Evolutionary conservation across 805 yeast species (phyloP), one percentile per base, ranked within the genome.

Genomic region (Starmerella roubikii): DNA sequence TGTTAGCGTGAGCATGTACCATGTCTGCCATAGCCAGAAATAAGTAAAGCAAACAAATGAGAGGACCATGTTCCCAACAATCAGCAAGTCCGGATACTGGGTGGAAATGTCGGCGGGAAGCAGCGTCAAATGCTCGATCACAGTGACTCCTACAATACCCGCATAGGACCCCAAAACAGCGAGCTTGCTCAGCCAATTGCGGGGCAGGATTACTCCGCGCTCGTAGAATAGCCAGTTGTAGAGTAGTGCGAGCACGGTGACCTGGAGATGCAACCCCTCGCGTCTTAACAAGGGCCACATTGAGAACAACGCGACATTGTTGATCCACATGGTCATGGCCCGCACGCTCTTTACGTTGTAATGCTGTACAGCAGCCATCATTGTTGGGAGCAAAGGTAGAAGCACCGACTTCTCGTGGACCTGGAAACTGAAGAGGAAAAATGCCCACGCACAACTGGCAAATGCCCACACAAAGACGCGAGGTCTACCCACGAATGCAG

Each of bases 401-500:
- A 91, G 61, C 13, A 91, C 86, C 0, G 91, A 72, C 60, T 91
- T 91, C 60, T 91, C 97, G 56, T 91, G 98, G 4, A 91, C 97
- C 57, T 88, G 97, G 65, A 84, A 91, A 24, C 94, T 78, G 56
- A 91, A 91, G 38, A 91, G 64, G 57, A 68, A 91, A 54, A 91
- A 91, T 0, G 93, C 78, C 76, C 91, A 70, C 0, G 98, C 75
- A 41, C 88, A 75, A 0, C 83, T 76, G 1, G 85, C 73, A 37
- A 91, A 69, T 1, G 86, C 83, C 74, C 85, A 83, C 0, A 78
- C 35, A 36, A 65, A 12, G 76, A 50, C 37, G 3, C 26, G n/a
- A 9, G 45, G 32, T 9, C 34, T 29, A 9, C 44, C 41, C n/a
- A 69, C 44, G 29, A 76, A 64, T 4, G 70, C 68, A 7, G 67